Evolutionary conservation across 2,329 filamentous ascomycete species (phyloP), one percentile per base, ranked within the genome.

Genomic region (Botryotinia narcissicola): DNA sequence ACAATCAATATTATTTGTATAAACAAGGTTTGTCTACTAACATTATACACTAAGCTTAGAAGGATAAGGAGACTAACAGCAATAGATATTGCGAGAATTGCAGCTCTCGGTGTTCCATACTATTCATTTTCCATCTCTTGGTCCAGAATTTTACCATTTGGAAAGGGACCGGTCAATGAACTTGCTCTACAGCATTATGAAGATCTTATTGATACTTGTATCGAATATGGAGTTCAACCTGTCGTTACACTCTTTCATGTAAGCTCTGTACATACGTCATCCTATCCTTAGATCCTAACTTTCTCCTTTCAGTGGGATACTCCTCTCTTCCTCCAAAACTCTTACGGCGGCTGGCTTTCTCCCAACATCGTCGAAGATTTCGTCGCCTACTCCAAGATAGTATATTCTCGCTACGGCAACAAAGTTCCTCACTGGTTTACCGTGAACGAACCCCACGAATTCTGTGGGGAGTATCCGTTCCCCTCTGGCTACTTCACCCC

Each of bases 121-220:
- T 88, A 87, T 78, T 84, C 85, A 1, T 87, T 88, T 74, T 86
- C 84, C 3, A 86, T 88, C 67, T 81, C 84, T 0, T 88, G 87
- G 86, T 83, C 84, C 0, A 81, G 86, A 22, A 85, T 88, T 48
- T 75, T 88, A 12, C 87, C 86, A 0, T 88, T 87, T 75, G 84
- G 83, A 0, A 74, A 85, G 6, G 83, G 86, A 0, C 86, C 86
- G 0, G 83, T 88, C 16, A 88, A 88, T 74, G 81, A 85, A 72
- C 80, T 85, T 66, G 86, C 83, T 3, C 81, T 88, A 29, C 82
- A 85, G 16, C 86, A 88, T 76, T 88, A 88, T 75, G 83, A 87
- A 64, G 85, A 88, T 72, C 80, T 88, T 3, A 87, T 88, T 77
- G 81, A 87, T 73, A 86, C 84, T 16, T 82, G 85, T 54, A 75